Percentiles rank a stretch among this genome's conserved stretches.
Conservation (phyloP, 1,284 basidiomycete genomes). For the Termitomyces sp. region DNA sequence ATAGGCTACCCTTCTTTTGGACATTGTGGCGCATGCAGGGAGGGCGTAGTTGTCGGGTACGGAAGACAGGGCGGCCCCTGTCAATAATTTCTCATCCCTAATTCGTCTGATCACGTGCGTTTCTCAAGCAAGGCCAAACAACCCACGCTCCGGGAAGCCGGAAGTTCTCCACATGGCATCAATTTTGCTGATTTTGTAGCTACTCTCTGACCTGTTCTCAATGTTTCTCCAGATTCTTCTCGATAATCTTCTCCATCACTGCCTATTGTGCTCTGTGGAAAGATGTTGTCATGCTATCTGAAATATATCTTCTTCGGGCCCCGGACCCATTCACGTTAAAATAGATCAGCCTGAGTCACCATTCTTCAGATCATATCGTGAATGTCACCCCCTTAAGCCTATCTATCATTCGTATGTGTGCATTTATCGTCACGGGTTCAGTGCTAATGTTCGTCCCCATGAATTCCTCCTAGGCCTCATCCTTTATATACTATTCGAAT, state of each 20-base stretch:
- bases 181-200: too few relatives aligned
- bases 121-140: background rate
- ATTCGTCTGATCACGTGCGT: background rate
- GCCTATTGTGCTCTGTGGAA: background rate
- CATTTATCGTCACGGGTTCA: too few relatives aligned
- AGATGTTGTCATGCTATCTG: background rate
- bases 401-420: background rate
- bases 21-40: constrained; percentile 33
- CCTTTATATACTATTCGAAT: background rate
- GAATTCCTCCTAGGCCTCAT: background rate
- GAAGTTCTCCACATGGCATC: too few relatives aligned
- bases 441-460: background rate
- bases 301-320: background rate
- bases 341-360: background rate
- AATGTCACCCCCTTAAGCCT: background rate
- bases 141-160: background rate
- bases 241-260: background rate
- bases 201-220: too few relatives aligned
- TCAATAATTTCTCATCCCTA: constrained; percentile 1
- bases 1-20: constrained; percentile 53
- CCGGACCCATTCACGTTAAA: too few relatives aligned
- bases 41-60: background rate
- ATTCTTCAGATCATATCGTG: background rate
- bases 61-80: constrained; percentile 6
- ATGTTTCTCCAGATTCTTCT: background rate